Conservation (phyloP, 2,329 filamentous ascomycete species). For the Emergomyces orientalis region DNA sequence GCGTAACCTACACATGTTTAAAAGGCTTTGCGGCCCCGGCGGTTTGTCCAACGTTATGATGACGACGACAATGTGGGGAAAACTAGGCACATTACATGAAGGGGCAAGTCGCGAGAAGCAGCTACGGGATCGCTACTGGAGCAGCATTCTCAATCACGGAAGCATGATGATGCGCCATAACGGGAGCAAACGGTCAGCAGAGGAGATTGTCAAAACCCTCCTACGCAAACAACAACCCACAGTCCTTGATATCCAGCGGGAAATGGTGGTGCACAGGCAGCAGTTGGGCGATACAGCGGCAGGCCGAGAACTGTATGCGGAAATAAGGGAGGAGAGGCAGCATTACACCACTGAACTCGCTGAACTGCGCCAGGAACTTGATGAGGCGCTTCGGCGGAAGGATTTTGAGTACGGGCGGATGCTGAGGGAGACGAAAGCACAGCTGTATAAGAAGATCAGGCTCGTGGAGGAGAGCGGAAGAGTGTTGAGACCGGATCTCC, state of each 20-base stretch:
- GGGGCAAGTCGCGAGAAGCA: not conserved
- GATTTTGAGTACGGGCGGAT: not conserved
- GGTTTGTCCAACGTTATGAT: slow-evolving; percentile 6
- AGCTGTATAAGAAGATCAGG: not conserved
- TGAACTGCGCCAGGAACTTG: not conserved
- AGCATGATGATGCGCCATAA: not conserved
- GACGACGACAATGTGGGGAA: slow-evolving; percentile 12
- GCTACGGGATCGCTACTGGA: not conserved
- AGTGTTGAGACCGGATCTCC: not conserved
- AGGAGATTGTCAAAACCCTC: not conserved
- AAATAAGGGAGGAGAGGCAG: not conserved
- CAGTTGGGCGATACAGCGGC: not conserved
- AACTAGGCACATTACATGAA: not conserved
- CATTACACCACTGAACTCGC: not conserved
- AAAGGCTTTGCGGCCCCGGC: slow-evolving; percentile 10
- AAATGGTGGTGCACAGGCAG: not conserved
- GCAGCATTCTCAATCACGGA: not conserved
- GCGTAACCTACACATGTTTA: slow-evolving; percentile 12
- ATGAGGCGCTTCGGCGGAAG: not conserved
- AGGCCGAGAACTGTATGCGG: not conserved
- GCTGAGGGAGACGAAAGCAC: not conserved
- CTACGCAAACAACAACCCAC: not conserved
- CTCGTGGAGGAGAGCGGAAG: not conserved
- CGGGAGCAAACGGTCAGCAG: not conserved
- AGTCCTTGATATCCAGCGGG: not conserved